A percentile compares a stretch with the other conserved stretches of the same genome.
Evolutionary conservation across 2,329 filamentous ascomycete species (phyloP).

Genomic region (Hypoxylon sp.): DNA sequence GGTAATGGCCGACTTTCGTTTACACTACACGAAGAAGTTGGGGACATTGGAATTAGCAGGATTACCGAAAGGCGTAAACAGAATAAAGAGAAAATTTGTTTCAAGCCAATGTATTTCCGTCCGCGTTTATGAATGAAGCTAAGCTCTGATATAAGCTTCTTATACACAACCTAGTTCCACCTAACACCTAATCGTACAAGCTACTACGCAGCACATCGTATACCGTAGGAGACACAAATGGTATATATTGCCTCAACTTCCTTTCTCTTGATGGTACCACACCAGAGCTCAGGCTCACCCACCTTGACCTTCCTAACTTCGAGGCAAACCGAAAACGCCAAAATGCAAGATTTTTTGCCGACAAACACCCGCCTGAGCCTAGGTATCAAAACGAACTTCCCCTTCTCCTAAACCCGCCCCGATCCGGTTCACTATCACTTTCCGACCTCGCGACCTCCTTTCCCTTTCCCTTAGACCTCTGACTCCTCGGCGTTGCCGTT

Average conservation of each 20-base stretch:
- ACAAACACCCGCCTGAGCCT: not conserved
- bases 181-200: constrained; percentile 36
- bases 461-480: constrained; percentile 62
- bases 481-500: constrained; percentile 45
- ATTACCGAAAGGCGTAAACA: constrained; percentile 11
- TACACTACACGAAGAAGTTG: not conserved
- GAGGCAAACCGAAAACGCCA: constrained; percentile 38
- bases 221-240: constrained; percentile 15
- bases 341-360: constrained; percentile 28
- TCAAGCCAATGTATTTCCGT: not conserved
- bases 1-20: constrained; percentile 9
- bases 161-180: constrained; percentile 24
- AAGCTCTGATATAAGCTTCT: constrained; percentile 27
- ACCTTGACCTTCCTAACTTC: constrained; percentile 1
- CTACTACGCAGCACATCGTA: constrained; percentile 12
- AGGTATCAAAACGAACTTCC: constrained; percentile 61
- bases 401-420: constrained; percentile 53
- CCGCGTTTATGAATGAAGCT: constrained; percentile 7
- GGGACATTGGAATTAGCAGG: not conserved
- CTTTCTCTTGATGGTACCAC: constrained; percentile 15
- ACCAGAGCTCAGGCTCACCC: constrained; percentile 15
- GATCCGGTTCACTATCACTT: constrained; percentile 50
- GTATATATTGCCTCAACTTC: constrained; percentile 19
- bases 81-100: constrained; percentile 4
- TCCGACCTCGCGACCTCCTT: constrained; percentile 61